Percentiles rank a stretch among this genome's conserved stretches.
These are phyloP conservation scores for Wickerhamomyces sp. DNA, from an alignment of 1,139 yeast genomes.

Conservation along the genomic window DNA sequence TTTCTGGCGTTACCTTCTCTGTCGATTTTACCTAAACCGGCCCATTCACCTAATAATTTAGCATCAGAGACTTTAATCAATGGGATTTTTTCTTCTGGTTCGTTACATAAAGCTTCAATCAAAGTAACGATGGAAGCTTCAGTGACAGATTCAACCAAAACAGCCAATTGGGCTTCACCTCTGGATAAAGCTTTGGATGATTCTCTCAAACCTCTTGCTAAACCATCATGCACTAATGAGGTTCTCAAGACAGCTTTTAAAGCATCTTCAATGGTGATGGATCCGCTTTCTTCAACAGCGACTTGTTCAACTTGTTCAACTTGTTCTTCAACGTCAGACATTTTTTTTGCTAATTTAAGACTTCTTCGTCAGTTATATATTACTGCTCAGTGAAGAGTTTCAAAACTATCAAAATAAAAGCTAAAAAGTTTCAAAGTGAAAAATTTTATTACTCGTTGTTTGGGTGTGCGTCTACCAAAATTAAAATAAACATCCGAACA, in stretches of 20 bases:
- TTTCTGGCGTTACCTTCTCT: slow-evolving; percentile 99
- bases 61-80: slow-evolving; percentile 99
- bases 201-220: slow-evolving; percentile 99
- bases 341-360: slow-evolving; percentile 43
- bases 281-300: slow-evolving; percentile 82
- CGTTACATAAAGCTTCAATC: slow-evolving; percentile 99
- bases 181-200: slow-evolving; percentile 98
- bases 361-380: slow-evolving; percentile 89
- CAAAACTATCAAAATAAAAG: background rate
- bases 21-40: slow-evolving; percentile 99
- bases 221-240: slow-evolving; percentile 98
- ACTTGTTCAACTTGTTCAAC: slow-evolving; percentile 72
- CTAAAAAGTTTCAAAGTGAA: slow-evolving; percentile 6
- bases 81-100: slow-evolving; percentile 95
- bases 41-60: slow-evolving; percentile 99
- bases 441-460: slow-evolving; percentile 1
- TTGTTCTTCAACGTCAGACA: slow-evolving; percentile 80
- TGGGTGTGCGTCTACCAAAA: slow-evolving; percentile 2
- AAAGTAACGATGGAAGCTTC: slow-evolving; percentile 96
- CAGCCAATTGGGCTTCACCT: slow-evolving; percentile 97
- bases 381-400: slow-evolving; percentile 65
- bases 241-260: slow-evolving; percentile 97
- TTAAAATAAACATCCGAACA: slow-evolving; percentile 5
- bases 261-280: slow-evolving; percentile 97
- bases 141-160: slow-evolving; percentile 96